Percentiles rank a stretch among this genome's conserved stretches.
These are phyloP conservation scores for Coemansia sp. DNA, from an alignment of 192 early-diverging fungal genomes.

Conservation along the genomic window DNA sequence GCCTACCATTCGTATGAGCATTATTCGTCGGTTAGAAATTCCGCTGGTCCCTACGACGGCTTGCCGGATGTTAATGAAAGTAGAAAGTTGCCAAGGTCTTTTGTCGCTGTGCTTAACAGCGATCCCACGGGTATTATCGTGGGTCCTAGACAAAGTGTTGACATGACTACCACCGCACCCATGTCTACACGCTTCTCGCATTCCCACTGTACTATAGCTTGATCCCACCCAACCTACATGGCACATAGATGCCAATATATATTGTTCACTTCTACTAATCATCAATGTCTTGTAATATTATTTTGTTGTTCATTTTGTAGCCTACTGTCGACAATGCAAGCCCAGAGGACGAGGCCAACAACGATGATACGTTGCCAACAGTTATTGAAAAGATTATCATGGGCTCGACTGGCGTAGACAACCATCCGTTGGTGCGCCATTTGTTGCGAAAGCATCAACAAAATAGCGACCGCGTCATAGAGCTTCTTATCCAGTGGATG, in stretches of 20 bases:
- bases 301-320: slow-evolving; percentile 10
- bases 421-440: slow-evolving; percentile 53
- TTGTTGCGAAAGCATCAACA: slow-evolving; percentile 15
- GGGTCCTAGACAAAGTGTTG: neutral
- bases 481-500: slow-evolving; percentile 58
- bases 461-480: slow-evolving; percentile 59
- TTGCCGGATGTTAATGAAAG: slow-evolving; percentile 62
- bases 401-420: slow-evolving; percentile 57
- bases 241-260: neutral
- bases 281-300: neutral
- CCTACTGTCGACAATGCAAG: slow-evolving; percentile 10
- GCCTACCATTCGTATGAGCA: slow-evolving; percentile 81
- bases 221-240: neutral
- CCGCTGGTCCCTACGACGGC: slow-evolving; percentile 64
- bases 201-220: slow-evolving; percentile 19
- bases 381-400: slow-evolving; percentile 61
- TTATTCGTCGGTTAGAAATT: slow-evolving; percentile 74
- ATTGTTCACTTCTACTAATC: neutral
- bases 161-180: neutral
- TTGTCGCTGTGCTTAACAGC: neutral
- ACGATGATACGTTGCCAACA: slow-evolving; percentile 21
- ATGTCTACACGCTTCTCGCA: neutral
- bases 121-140: neutral
- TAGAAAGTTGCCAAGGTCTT: slow-evolving; percentile 3
- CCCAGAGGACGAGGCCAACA: slow-evolving; percentile 25